These are phyloP conservation scores for Aschersonia sp. DNA, from an alignment of 2,329 filamentous ascomycete species.

Conservation along the genomic window DNA sequence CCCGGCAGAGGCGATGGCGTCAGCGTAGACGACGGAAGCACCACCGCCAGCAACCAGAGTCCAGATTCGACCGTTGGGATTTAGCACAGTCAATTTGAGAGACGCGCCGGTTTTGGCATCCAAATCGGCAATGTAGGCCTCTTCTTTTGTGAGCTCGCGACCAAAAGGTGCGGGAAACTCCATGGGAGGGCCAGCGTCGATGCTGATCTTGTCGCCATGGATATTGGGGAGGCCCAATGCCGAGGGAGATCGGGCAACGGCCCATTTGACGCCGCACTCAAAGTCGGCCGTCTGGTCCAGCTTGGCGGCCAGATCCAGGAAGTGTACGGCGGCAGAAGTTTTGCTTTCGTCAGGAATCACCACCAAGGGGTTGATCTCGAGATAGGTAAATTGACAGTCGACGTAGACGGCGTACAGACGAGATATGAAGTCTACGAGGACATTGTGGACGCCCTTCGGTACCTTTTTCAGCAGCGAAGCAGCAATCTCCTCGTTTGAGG, in stretches of 20 bases:
- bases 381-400: slow-evolving; percentile 99
- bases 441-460: slow-evolving; percentile 89
- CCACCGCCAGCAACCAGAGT: slow-evolving; percentile 97
- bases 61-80: slow-evolving; percentile 86
- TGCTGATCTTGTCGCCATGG: slow-evolving; percentile 64
- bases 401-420: slow-evolving; percentile 97
- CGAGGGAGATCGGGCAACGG: slow-evolving; percentile 79
- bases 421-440: slow-evolving; percentile 98
- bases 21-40: slow-evolving; percentile 97
- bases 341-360: slow-evolving; percentile 89
- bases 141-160: slow-evolving; percentile 96
- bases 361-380: slow-evolving; percentile 98
- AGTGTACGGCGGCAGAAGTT: slow-evolving; percentile 90
- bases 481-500: slow-evolving; percentile 91
- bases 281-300: slow-evolving; percentile 98
- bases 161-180: slow-evolving; percentile 98
- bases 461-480: slow-evolving; percentile 78
- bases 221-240: slow-evolving; percentile 70
- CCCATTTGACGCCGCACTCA: slow-evolving; percentile 98
- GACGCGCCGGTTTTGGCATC: slow-evolving; percentile 99
- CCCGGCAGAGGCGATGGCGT: slow-evolving; percentile 92
- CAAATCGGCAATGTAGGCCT: slow-evolving; percentile 97
- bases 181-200: slow-evolving; percentile 95
- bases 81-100: slow-evolving; percentile 94
- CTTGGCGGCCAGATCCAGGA: slow-evolving; percentile 97